Percentiles rank a stretch among this genome's conserved stretches.
phyloP scores from a whole-genome alignment of 208 protist genomes.

The Trypanosoma theileri region DNA sequence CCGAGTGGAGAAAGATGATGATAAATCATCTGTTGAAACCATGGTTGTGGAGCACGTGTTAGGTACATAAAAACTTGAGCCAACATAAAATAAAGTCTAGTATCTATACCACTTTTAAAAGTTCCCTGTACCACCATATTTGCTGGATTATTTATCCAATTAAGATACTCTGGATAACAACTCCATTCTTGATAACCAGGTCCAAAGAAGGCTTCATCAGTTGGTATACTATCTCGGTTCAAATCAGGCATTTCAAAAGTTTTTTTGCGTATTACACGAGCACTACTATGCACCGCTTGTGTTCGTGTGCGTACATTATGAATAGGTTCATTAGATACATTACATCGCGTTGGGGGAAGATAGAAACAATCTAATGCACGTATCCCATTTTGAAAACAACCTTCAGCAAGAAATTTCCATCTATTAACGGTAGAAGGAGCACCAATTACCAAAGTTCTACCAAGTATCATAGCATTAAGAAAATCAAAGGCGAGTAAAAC shows the following conservation, averaged over 20 bases:
- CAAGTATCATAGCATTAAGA: slow-evolving; percentile 24
- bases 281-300: not conserved
- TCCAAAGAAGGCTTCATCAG: slow-evolving; percentile 21
- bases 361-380: slow-evolving; percentile 30
- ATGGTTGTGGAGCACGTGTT: slow-evolving; percentile 33
- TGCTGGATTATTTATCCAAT: slow-evolving; percentile 18
- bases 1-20: slow-evolving; percentile 17
- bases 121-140: slow-evolving; percentile 30
- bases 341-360: slow-evolving; percentile 23
- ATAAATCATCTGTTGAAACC: slow-evolving; percentile 30
- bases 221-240: slow-evolving; percentile 24
- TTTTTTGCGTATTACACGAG: slow-evolving; percentile 28
- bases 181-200: slow-evolving; percentile 10
- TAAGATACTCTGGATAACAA: slow-evolving; percentile 18
- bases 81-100: slow-evolving; percentile 28
- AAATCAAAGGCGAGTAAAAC: slow-evolving; percentile 30
- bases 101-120: slow-evolving; percentile 24
- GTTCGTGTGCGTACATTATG: not conserved
- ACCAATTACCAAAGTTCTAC: slow-evolving; percentile 17
- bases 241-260: slow-evolving; percentile 21
- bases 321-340: not conserved
- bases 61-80: slow-evolving; percentile 31
- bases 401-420: slow-evolving; percentile 24
- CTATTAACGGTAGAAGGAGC: not conserved
- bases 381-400: slow-evolving; percentile 1